A percentile compares a stretch with the other conserved stretches of the same genome.
These are phyloP conservation scores for Boletus subluridellus DNA, from an alignment of 1,284 basidiomycete genomes.

Conservation along the genomic window DNA sequence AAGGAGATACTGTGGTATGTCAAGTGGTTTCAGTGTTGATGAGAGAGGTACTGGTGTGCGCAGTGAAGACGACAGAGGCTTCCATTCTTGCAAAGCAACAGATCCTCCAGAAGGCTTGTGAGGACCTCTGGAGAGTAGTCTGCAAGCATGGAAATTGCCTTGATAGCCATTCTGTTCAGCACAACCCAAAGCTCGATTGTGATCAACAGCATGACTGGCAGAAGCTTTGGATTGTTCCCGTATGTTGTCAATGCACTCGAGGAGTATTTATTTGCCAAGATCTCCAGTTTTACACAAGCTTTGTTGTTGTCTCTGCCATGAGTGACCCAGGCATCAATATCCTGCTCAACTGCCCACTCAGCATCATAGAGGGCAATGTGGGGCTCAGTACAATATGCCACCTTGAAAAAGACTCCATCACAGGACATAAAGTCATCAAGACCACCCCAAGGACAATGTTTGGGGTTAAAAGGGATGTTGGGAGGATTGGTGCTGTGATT, in stretches of 20 bases:
- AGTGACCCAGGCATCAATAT: constrained; percentile 37
- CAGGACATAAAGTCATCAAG: constrained; percentile 23
- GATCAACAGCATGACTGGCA: constrained; percentile 39
- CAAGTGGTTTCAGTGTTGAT: no score
- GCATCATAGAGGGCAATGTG: constrained; percentile 34
- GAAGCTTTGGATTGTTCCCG: constrained; percentile 40
- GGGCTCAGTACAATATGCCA: no score
- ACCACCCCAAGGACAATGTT: constrained; percentile 9
- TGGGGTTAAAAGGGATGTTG: constrained; percentile 12
- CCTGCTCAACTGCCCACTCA: constrained; percentile 30
- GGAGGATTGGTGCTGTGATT: no score
- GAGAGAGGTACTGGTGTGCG: constrained; percentile 33
- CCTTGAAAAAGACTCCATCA: constrained; percentile 3
- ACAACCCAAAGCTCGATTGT: no score
- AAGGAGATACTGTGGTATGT: no score
- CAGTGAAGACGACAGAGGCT: constrained; percentile 28
- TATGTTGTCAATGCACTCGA: no score
- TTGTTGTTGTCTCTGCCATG: no score
- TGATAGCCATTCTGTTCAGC: constrained; percentile 39
- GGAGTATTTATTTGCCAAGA: no score
- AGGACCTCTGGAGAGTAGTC: constrained; percentile 48
- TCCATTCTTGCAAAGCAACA: constrained; percentile 37
- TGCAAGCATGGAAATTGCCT: constrained; percentile 35
- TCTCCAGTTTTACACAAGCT: no score
- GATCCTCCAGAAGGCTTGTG: constrained; percentile 32